phyloP scores from a whole-genome alignment of 768 basidiomycete genomes.

The Trametes cingulata region DNA sequence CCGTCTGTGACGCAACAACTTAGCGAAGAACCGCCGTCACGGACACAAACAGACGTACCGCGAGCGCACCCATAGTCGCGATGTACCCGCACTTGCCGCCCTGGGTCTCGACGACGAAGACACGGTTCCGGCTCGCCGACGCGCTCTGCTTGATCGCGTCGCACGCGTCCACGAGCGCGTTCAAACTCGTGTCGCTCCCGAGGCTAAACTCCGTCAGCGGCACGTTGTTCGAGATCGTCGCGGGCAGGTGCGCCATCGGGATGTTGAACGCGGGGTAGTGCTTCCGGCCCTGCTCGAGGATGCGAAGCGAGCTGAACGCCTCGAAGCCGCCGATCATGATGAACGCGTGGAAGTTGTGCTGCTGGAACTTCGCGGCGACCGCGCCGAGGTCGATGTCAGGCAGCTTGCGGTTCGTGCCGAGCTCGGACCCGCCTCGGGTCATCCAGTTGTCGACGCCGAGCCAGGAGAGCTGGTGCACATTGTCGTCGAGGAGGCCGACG shows the following conservation, averaged over 20 bases:
- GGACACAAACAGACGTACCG: conserved; percentile 53
- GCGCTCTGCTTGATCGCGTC: conserved; percentile 99
- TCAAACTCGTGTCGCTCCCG: conserved; percentile 96
- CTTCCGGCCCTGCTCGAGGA: conserved; percentile 77
- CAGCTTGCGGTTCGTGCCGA: conserved; percentile 91
- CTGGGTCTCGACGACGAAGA: conserved; percentile 98
- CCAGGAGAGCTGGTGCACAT: conserved; percentile 86
- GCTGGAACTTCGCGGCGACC: conserved; percentile 89
- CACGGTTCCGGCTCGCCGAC: conserved; percentile 91
- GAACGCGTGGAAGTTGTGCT: conserved; percentile 74
- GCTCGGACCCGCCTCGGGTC: conserved; percentile 93
- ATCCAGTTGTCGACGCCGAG: conserved; percentile 97
- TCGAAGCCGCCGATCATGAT: conserved; percentile 97
- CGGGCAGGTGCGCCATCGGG: conserved; percentile 94
- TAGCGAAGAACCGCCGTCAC: neutral
- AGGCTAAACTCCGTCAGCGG: conserved; percentile 95
- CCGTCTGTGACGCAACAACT: conserved; percentile 54
- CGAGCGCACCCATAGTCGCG: conserved; percentile 92
- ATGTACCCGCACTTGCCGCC: conserved; percentile 97
- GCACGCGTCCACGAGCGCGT: conserved; percentile 95
- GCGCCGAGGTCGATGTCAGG: conserved; percentile 87
- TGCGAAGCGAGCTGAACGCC: conserved; percentile 77
- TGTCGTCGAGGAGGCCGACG: conserved; percentile 89
- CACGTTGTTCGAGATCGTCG: conserved; percentile 97
- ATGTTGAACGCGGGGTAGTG: conserved; percentile 92